Percentiles rank a stretch among this genome's conserved stretches.
Evolutionary conservation across 352 stramenopile species (phyloP).

Genomic region (Pythium phragmitis): DNA sequence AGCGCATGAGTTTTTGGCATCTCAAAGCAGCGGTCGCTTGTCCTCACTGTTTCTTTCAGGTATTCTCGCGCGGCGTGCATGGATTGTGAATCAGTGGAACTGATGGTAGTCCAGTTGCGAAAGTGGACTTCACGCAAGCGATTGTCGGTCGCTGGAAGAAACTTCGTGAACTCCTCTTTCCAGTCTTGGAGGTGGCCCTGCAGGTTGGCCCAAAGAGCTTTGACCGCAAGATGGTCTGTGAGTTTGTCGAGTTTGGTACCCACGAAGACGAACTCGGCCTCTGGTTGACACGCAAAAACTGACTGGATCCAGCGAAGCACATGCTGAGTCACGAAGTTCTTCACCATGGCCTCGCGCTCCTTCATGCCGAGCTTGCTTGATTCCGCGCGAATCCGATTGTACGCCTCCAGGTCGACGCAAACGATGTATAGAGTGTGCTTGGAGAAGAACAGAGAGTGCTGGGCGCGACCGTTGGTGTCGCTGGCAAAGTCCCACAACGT

Average conservation of each 20-base stretch:
- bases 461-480: neutral
- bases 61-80: neutral
- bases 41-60: neutral
- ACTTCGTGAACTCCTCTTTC: neutral
- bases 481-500: constrained; percentile 3
- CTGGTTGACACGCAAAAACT: constrained; percentile 2
- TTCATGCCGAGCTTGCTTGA: neutral
- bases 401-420: constrained; percentile 12
- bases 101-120: neutral
- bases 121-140: neutral
- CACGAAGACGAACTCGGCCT: constrained; percentile 18
- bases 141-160: neutral
- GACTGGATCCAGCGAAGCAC: constrained; percentile 11
- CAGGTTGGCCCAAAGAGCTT: neutral
- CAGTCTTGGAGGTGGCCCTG: neutral
- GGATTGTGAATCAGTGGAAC: neutral
- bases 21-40: neutral
- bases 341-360: neutral
- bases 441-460: constrained; percentile 2
- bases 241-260: constrained; percentile 15
- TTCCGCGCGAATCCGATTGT: neutral
- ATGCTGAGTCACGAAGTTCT: neutral
- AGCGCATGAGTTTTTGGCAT: neutral
- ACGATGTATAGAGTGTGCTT: constrained; percentile 7
- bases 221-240: neutral